Evolutionary conservation across 2,329 filamentous ascomycete species (phyloP), one percentile per base, ranked within the genome.

Genomic region (Penicillium sp.): DNA sequence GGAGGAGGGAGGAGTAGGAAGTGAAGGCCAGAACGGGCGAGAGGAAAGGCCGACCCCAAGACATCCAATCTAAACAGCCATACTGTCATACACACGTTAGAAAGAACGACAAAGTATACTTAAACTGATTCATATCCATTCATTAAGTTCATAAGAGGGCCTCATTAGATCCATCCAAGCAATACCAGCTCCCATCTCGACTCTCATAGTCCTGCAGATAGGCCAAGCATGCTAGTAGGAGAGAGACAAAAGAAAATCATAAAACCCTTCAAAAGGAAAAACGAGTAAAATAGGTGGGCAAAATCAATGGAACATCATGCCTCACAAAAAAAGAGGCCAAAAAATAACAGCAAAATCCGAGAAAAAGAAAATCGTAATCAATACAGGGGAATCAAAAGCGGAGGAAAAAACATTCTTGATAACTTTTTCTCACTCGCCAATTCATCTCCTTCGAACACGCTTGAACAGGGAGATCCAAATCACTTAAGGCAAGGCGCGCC

Each of bases 331-430:
- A 54, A 24, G 52, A 54, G 42, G 53, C 42, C 53, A 52, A 48
- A 39, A 36, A 50, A 54, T 33, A 52, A 54, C 26, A 59, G 26
- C 42, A 60, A 53, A 49, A 63, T 54, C 56, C 42, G 55, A 61
- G 48, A 59, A 55, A 60, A 62, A 47, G 55, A 56, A 63, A 64
- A 57, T 65, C 56, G 58, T 60, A 60, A 66, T 55, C 49, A 65
- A 69, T 71, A 71, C 69, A 73, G 70, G 69, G 70, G 64, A 71
- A 71, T 71, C 65, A 61, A 61, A 57, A 49, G 55, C 55, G 52
- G 48, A 51, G 46, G 33, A 42, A 55, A 57, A 56, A 58, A 64
- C 62, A 62, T 44, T 61, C 49, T 40, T 61, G 46, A 43, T 44
- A 48, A 52, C 51, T 55, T 64, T 54, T 60, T 52, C n/a, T n/a